phyloP scores from a whole-genome alignment of 306 rosid species.

The Prunus mira region DNA sequence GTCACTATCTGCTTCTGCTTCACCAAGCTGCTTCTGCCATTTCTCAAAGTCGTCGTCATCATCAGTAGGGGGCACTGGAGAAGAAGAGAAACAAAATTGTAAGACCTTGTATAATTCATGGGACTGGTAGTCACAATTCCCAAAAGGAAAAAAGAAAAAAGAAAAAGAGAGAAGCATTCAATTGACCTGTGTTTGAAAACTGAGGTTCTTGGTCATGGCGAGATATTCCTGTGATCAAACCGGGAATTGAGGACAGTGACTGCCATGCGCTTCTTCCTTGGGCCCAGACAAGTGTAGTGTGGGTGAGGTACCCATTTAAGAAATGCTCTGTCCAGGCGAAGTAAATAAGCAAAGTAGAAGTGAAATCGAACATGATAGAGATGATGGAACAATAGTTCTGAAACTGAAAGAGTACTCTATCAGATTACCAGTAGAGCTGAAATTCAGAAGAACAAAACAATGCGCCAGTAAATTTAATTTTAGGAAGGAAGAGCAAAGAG shows the following conservation, averaged over 20 bases:
- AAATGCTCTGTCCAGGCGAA: slow-evolving; percentile 79
- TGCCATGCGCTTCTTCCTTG: slow-evolving; percentile 92
- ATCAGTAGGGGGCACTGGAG: slow-evolving; percentile 42
- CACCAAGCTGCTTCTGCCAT: slow-evolving; percentile 40
- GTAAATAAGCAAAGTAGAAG: slow-evolving; percentile 43
- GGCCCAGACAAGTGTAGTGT: slow-evolving; percentile 68
- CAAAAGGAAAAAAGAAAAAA: slow-evolving; percentile 1
- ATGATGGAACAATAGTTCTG: slow-evolving; percentile 21
- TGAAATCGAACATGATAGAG: slow-evolving; percentile 45
- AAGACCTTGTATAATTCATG: slow-evolving; percentile 17
- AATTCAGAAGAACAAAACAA: slow-evolving; percentile 37
- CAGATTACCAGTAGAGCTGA: slow-evolving; percentile 46
- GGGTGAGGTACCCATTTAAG: slow-evolving; percentile 64
- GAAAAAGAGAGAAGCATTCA: not conserved
- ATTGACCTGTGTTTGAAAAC: slow-evolving; percentile 45
- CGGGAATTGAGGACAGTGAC: slow-evolving; percentile 69
- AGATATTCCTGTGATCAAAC: slow-evolving; percentile 39
- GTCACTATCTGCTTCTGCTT: slow-evolving; percentile 44
- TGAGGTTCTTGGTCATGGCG: slow-evolving; percentile 30
- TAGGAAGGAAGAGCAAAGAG: not conserved
- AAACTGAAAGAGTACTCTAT: slow-evolving; percentile 38
- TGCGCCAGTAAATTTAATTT: slow-evolving; percentile 25
- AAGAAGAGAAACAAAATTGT: slow-evolving; percentile 17
- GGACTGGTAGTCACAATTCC: not conserved
- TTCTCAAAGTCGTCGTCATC: slow-evolving; percentile 67